These are phyloP conservation scores for Articulospora tetracladia DNA, from an alignment of 495 filamentous ascomycete species.

Conservation along the genomic window DNA sequence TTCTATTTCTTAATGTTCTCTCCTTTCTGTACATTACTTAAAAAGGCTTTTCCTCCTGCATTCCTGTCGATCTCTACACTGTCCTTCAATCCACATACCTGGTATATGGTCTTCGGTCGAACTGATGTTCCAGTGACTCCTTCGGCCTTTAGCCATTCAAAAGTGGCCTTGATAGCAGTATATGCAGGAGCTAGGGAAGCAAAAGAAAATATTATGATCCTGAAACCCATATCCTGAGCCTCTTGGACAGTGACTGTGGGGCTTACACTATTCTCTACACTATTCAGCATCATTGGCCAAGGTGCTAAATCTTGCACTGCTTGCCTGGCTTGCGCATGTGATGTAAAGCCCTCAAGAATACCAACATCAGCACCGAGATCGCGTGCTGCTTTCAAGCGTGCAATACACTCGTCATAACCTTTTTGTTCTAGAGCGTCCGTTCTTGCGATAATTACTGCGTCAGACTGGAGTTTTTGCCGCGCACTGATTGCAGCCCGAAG, in stretches of 20 bases:
- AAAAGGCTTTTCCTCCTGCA: constrained; percentile 15
- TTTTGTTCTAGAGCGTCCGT: constrained; percentile 57
- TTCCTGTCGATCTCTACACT: constrained; percentile 14
- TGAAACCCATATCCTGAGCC: constrained; percentile 57
- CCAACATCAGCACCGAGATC: constrained; percentile 45
- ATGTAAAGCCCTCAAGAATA: constrained; percentile 60
- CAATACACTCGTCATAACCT: constrained; percentile 47
- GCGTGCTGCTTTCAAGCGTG: constrained; percentile 59
- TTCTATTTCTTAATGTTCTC: too few relatives aligned
- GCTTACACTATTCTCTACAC: constrained; percentile 56
- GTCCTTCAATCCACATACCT: constrained; percentile 17
- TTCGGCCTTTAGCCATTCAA: constrained; percentile 41
- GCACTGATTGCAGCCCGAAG: constrained; percentile 44
- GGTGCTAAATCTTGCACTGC: constrained; percentile 51
- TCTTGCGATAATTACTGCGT: constrained; percentile 58
- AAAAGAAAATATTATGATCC: constrained; percentile 59
- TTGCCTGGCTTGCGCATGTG: constrained; percentile 46
- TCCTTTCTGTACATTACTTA: too few relatives aligned
- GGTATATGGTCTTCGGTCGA: constrained; percentile 30
- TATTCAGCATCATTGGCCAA: constrained; percentile 60
- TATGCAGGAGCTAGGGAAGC: constrained; percentile 48
- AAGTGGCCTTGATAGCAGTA: constrained; percentile 42
- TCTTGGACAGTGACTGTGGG: constrained; percentile 53
- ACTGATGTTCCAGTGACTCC: constrained; percentile 45
- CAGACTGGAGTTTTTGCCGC: neutral